A percentile compares a stretch with the other conserved stretches of the same genome.
Evolutionary conservation across 306 rosid species (phyloP).

Genomic region (Sesbania bispinosa): DNA sequence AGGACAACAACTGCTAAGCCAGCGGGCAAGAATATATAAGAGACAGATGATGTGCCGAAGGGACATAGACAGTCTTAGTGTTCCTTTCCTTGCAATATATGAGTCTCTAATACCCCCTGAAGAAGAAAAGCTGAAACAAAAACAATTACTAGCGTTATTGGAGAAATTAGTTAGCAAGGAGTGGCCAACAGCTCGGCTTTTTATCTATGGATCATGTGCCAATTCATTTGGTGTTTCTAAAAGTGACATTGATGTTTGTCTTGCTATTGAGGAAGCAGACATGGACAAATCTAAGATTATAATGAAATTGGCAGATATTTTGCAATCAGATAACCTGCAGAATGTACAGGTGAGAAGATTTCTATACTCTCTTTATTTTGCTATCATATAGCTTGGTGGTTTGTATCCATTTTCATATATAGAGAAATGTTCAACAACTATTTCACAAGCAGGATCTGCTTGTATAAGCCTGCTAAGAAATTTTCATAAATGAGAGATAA

Average conservation of each 20-base stretch:
- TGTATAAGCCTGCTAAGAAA: background rate
- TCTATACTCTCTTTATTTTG: constrained; percentile 13
- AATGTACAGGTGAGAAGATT: constrained; percentile 79
- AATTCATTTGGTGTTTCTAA: constrained; percentile 91
- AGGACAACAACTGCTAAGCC: constrained; percentile 63
- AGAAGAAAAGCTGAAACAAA: constrained; percentile 86
- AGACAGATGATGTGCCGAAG: constrained; percentile 59
- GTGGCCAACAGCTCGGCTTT: constrained; percentile 82
- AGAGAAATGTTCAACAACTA: background rate
- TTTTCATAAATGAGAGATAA: constrained; percentile 8
- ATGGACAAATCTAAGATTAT: constrained; percentile 78
- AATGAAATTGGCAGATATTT: constrained; percentile 74
- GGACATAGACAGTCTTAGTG: constrained; percentile 65
- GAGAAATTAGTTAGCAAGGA: constrained; percentile 67
- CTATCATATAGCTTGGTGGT: background rate
- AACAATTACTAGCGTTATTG: constrained; percentile 55
- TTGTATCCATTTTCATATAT: background rate
- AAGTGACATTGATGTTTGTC: constrained; percentile 94
- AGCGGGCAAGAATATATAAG: constrained; percentile 57
- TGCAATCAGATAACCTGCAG: constrained; percentile 77
- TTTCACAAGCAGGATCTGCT: background rate
- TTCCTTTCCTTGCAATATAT: constrained; percentile 62
- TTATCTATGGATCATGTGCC: constrained; percentile 93
- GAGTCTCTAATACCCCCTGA: constrained; percentile 75
- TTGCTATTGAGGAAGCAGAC: constrained; percentile 64